Evolutionary conservation across 2,329 filamentous ascomycete species (phyloP).

Genomic region (Helminthosporium solani): DNA sequence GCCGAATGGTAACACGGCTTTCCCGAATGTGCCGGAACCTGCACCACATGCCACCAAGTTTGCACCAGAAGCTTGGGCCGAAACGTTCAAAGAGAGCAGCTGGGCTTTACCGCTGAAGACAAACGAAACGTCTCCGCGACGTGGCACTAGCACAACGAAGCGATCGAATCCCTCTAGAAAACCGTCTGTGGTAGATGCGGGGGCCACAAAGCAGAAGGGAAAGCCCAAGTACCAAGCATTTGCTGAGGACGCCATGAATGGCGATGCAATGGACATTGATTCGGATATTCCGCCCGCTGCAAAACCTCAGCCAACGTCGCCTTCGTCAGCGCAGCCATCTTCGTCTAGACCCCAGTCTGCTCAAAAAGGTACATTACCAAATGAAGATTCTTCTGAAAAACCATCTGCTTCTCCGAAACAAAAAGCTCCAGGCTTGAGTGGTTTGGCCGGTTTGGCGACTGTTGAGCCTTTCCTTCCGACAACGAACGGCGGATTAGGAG

Average conservation of each 20-base stretch:
- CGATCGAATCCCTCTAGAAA: slow-evolving; percentile 33
- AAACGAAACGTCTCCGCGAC: slow-evolving; percentile 36
- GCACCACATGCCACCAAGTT: slow-evolving; percentile 41
- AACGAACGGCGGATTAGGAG: slow-evolving; percentile 52
- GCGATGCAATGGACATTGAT: slow-evolving; percentile 53
- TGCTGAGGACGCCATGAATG: slow-evolving; percentile 27
- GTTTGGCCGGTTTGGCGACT: slow-evolving; percentile 53
- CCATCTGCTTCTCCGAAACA: slow-evolving; percentile 18
- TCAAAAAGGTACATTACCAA: slow-evolving; percentile 12
- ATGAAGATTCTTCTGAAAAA: slow-evolving; percentile 17
- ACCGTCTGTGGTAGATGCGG: slow-evolving; percentile 32
- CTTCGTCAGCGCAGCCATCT: slow-evolving; percentile 8
- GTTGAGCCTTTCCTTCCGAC: slow-evolving; percentile 52
- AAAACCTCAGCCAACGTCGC: slow-evolving; percentile 10
- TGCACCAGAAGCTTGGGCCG: slow-evolving; percentile 45
- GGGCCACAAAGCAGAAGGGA: slow-evolving; percentile 28
- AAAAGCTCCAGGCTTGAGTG: slow-evolving; percentile 35
- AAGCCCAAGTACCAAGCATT: slow-evolving; percentile 35
- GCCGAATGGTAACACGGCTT: slow-evolving; percentile 20
- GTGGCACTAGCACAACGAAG: slow-evolving; percentile 28
- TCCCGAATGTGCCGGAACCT: slow-evolving; percentile 20
- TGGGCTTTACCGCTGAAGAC: slow-evolving; percentile 36
- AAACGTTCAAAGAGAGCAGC: slow-evolving; percentile 47
- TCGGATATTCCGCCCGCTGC: slow-evolving; percentile 29
- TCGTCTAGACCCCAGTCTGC: slow-evolving; percentile 8